Conservation (phyloP, 345 rosid species). For the Melaleuca quinquenervia region DNA sequence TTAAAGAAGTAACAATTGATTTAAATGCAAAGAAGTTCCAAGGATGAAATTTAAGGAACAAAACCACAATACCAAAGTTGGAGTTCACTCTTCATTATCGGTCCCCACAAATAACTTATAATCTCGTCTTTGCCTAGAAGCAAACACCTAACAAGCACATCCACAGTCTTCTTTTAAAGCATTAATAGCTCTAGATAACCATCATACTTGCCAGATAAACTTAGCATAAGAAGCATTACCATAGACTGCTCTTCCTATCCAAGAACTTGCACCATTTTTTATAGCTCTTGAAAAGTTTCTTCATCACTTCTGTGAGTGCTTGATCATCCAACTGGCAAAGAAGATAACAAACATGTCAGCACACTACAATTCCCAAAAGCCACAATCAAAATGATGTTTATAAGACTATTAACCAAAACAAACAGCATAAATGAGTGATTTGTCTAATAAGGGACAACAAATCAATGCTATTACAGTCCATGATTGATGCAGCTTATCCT, state of each 20-base stretch:
- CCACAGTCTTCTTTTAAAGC: background rate
- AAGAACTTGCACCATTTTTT: conserved; percentile 98
- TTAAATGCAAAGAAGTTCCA: background rate
- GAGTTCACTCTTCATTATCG: background rate
- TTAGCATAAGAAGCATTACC: conserved; percentile 35
- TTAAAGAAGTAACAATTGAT: background rate
- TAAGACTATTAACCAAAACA: background rate
- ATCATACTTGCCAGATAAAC: background rate
- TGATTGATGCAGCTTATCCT: background rate
- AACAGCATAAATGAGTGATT: background rate
- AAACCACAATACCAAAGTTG: background rate
- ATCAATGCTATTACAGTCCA: background rate
- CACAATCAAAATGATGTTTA: background rate
- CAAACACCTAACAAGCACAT: background rate
- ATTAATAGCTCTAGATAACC: background rate
- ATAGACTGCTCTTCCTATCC: conserved; percentile 95
- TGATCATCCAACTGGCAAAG: conserved; percentile 77
- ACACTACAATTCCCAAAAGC: background rate
- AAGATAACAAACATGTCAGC: conserved; percentile 33
- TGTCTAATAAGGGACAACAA: background rate
- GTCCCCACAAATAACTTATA: background rate
- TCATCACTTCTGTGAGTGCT: conserved; percentile 95
- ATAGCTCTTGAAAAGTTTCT: conserved; percentile 96
- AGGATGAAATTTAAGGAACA: background rate
- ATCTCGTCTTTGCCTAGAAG: background rate